These are phyloP conservation scores for Ensete ventricosum DNA, from an alignment of 176 grass and related monocot species.

Conservation along the genomic window DNA sequence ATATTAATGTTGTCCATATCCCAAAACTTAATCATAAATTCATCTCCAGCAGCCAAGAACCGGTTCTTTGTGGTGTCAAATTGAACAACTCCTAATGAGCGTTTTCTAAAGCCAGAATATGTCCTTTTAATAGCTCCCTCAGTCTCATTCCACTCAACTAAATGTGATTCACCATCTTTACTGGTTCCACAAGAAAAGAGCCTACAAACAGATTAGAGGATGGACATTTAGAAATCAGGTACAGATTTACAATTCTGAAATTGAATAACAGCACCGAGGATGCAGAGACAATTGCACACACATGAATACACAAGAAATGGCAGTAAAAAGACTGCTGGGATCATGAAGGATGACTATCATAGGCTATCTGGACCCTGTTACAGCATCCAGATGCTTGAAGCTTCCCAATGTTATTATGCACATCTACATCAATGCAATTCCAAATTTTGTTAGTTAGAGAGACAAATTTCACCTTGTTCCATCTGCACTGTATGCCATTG, in stretches of 20 bases:
- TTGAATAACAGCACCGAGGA: no score
- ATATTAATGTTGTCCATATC: constrained; percentile 93
- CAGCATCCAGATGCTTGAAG: no score
- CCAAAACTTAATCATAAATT: constrained; percentile 97
- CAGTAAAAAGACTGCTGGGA: no score
- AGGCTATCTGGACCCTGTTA: no score
- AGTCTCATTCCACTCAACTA: constrained; percentile 98
- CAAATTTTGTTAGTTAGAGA: not conserved
- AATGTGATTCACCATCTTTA: constrained; percentile 92
- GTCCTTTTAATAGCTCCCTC: constrained; percentile 95
- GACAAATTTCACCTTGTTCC: constrained; percentile 57
- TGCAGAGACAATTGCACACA: no score
- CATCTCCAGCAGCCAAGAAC: constrained; percentile 96
- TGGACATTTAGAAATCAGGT: not conserved
- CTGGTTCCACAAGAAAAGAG: constrained; percentile 96
- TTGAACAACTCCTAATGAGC: constrained; percentile 78
- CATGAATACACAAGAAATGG: no score
- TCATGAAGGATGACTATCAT: no score
- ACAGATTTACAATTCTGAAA: no score
- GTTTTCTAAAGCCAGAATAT: constrained; percentile 85
- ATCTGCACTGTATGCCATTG: constrained; percentile 93
- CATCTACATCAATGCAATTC: not conserved
- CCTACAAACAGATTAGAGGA: constrained; percentile 33
- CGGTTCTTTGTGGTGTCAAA: constrained; percentile 90
- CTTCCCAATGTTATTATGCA: no score